Percentiles rank a stretch among this genome's conserved stretches.
These are phyloP conservation scores for Phytophthora gonapodyides DNA, from an alignment of 352 stramenopile genomes.

Conservation along the genomic window DNA sequence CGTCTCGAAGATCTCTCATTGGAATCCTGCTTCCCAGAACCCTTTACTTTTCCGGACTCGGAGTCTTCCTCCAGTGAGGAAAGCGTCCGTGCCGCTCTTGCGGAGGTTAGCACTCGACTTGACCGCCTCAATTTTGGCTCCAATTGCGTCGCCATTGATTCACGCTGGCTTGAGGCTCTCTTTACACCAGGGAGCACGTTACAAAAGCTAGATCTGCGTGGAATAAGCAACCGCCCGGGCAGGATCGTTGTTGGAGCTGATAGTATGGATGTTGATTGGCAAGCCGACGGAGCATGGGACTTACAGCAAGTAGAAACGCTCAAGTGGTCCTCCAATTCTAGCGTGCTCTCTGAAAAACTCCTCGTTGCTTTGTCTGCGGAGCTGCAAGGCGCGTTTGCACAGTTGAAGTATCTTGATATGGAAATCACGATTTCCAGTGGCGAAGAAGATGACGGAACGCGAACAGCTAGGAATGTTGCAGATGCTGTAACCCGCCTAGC, in stretches of 20 bases:
- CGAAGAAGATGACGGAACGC: constrained; percentile 11
- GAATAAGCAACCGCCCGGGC: constrained; percentile 18
- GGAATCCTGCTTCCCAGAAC: constrained; percentile 57
- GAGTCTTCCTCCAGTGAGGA: constrained; percentile 4
- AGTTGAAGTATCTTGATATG: constrained; percentile 61
- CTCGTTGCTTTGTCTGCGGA: constrained; percentile 50
- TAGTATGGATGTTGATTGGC: constrained; percentile 33
- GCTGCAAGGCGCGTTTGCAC: constrained; percentile 52
- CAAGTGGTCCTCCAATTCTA: constrained; percentile 30
- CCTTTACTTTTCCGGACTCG: background rate
- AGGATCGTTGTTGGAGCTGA: background rate
- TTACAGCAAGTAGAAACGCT: constrained; percentile 52
- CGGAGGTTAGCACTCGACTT: constrained; percentile 44
- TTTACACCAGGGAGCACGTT: constrained; percentile 57
- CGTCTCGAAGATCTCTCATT: constrained; percentile 51
- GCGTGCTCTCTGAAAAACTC: constrained; percentile 27
- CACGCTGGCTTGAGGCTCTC: constrained; percentile 58
- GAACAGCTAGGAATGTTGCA: constrained; percentile 17
- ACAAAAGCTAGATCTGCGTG: constrained; percentile 36
- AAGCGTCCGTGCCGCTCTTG: constrained; percentile 39
- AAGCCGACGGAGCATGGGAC: constrained; percentile 41
- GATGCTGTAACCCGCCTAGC: constrained; percentile 29
- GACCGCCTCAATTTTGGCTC: constrained; percentile 57
- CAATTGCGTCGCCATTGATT: constrained; percentile 48
- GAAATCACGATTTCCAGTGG: constrained; percentile 10